These are phyloP conservation scores for Saccharomyces hybrid DNA, from an alignment of 1,139 yeast genomes.

Conservation along the genomic window DNA sequence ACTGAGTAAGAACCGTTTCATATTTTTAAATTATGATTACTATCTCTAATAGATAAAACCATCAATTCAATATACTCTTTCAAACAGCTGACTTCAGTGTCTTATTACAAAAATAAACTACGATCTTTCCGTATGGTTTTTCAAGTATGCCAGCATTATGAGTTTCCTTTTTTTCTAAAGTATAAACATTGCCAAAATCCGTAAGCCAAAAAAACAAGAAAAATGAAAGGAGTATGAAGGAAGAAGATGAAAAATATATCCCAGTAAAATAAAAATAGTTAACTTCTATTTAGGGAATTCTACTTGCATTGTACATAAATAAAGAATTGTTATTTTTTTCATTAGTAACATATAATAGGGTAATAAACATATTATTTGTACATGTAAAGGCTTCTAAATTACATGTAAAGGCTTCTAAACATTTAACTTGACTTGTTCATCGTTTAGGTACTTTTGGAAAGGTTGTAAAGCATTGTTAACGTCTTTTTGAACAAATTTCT, in stretches of 20 bases:
- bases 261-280: not conserved
- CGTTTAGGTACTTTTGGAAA: slow-evolving; percentile 50
- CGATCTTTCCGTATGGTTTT: not conserved
- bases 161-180: not conserved
- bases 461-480: slow-evolving; percentile 79
- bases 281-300: not conserved
- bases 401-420: slow-evolving; percentile 33
- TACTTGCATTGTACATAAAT: not conserved
- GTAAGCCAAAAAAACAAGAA: not conserved
- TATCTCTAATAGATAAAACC: not conserved
- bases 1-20: slow-evolving; percentile 10
- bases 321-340: not conserved
- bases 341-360: not conserved
- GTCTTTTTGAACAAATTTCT: slow-evolving; percentile 77
- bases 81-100: not conserved
- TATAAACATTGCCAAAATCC: not conserved
- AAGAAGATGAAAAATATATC: not conserved
- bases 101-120: not conserved
- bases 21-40: not conserved
- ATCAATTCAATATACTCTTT: not conserved
- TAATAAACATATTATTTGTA: not conserved
- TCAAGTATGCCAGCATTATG: not conserved
- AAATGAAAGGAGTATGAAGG: not conserved
- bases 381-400: slow-evolving; percentile 27
- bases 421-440: slow-evolving; percentile 54